Evolutionary conservation across 2,329 filamentous ascomycete genomes (phyloP).

Genomic region (Pyrenochaeta sp.): DNA sequence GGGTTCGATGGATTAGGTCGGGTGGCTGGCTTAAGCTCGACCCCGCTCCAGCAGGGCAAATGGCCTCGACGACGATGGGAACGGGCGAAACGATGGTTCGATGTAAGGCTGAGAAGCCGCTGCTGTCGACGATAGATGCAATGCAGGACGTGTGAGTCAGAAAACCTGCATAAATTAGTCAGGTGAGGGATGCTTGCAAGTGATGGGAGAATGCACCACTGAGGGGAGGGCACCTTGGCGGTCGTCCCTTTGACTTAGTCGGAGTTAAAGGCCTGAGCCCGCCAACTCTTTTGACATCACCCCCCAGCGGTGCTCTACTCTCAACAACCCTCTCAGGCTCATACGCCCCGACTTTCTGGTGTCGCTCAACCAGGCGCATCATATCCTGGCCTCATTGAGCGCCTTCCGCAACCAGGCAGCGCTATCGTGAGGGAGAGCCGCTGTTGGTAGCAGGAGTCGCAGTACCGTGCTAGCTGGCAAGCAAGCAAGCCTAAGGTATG

Average conservation of each 20-base stretch:
- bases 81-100: background rate
- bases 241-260: slow-evolving; percentile 12
- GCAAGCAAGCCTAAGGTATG: slow-evolving; percentile 11
- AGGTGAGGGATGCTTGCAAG: slow-evolving; percentile 6
- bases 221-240: slow-evolving; percentile 15
- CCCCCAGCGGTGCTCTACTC: slow-evolving; percentile 5
- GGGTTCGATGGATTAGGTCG: background rate
- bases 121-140: background rate
- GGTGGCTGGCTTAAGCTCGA: slow-evolving; percentile 1
- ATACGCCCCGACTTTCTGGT: background rate
- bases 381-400: slow-evolving; percentile 1
- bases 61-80: background rate
- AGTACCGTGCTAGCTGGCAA: background rate
- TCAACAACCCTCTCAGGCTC: slow-evolving; percentile 1
- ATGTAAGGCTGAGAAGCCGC: background rate
- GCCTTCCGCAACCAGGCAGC: background rate
- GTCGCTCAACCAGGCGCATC: slow-evolving; percentile 18
- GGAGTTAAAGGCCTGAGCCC: slow-evolving; percentile 28
- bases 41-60: slow-evolving; percentile 1
- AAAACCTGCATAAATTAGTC: slow-evolving; percentile 16
- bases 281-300: slow-evolving; percentile 17
- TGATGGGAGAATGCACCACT: slow-evolving; percentile 12
- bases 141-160: slow-evolving; percentile 21
- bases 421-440: slow-evolving; percentile 10
- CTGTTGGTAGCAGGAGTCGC: slow-evolving; percentile 7